Percentiles rank a stretch among this genome's conserved stretches.
Conservation (phyloP, 1,284 basidiomycete species). For the Athelia sp. region DNA sequence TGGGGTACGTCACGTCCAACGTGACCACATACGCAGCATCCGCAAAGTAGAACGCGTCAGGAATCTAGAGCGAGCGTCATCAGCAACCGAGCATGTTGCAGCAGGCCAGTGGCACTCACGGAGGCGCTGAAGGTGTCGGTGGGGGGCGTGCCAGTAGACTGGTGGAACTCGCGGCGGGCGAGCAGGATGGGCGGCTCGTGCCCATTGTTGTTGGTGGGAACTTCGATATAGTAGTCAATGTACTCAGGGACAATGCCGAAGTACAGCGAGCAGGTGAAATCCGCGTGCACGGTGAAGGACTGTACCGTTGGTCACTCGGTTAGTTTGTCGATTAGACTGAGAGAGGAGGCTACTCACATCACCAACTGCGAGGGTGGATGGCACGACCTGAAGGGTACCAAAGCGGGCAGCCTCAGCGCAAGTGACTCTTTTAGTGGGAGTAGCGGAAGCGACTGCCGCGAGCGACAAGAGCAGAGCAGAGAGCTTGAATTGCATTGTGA, state of each 20-base stretch:
- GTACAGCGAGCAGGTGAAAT: constrained; percentile 23
- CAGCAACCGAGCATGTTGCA: background rate
- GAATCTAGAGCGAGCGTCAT: constrained; percentile 14
- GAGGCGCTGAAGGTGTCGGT: constrained; percentile 14
- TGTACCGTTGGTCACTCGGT: constrained; percentile 8
- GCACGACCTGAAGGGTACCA: constrained; percentile 15
- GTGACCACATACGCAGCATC: constrained; percentile 18
- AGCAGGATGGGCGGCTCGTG: constrained; percentile 24
- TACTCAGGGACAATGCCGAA: constrained; percentile 17
- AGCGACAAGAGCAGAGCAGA: too few species aligned
- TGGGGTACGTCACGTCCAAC: constrained; percentile 20
- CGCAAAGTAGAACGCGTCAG: constrained; percentile 20
- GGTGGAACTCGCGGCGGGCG: constrained; percentile 11
- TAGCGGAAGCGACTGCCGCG: too few species aligned
- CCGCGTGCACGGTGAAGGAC: constrained; percentile 17
- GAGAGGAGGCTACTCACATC: constrained; percentile 14
- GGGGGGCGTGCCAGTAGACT: constrained; percentile 2
- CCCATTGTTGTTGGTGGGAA: constrained; percentile 23
- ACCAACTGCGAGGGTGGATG: constrained; percentile 18
- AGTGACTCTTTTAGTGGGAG: constrained; percentile 5
- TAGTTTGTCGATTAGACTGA: background rate
- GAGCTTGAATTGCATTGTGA: too few species aligned
- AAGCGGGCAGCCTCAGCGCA: constrained; percentile 20
- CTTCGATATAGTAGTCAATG: constrained; percentile 28
- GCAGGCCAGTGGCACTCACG: constrained; percentile 15